Evolutionary conservation across 169 alveolate genomes (phyloP), one percentile per base, ranked within the genome.

Genomic region (Hepatocystis sp.): DNA sequence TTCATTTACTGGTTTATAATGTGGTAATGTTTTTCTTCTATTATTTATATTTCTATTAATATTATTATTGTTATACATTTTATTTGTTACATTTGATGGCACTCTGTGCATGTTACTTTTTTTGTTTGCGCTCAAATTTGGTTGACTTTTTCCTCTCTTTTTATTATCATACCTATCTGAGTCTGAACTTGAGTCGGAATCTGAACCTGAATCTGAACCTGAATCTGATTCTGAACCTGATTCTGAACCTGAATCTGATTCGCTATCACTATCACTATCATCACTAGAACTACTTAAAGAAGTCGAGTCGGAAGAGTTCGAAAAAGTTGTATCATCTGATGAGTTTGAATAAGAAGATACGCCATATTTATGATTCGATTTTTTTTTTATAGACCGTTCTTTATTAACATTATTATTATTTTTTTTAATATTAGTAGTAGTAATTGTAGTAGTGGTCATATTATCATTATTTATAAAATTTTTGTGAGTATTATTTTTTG

Each of bases 1-100:
- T 60, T 94, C 97, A 46, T 91, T 92, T 19, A 94, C 95, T 1
- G 97, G 97, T 19, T 84, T 85, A 53, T 94, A 94, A 55, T 94
- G 95, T 25, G 97, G 97, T 49, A 94, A 61, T 13, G 91, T 32
- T 40, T 68, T 61, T 30, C 85, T 36, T 56, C 76, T 21, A 15
- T 46, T 28, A 1, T 23, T 84, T 13, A 27, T 11, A 2, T 36
- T 63, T 1, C 27, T 47, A 1, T 53, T n/a, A n/a, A n/a, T n/a
- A n/a, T n/a, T 55, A 58, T 63, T 55, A 17, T 25, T 36, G 46
- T 81, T 85, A 8, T 52, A 64, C 40, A 52, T 46, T 67, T 58
- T 71, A 49, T 71, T 71, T 71, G 86, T 10, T n/a, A 53, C 7
- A n/a, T n/a, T n/a, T n/a, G n/a, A n/a, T n/a, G n/a, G n/a, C n/a